Base-by-base conservation (phyloP, 31 red algal species). In the Pterothamnion heteromorphum region DNA sequence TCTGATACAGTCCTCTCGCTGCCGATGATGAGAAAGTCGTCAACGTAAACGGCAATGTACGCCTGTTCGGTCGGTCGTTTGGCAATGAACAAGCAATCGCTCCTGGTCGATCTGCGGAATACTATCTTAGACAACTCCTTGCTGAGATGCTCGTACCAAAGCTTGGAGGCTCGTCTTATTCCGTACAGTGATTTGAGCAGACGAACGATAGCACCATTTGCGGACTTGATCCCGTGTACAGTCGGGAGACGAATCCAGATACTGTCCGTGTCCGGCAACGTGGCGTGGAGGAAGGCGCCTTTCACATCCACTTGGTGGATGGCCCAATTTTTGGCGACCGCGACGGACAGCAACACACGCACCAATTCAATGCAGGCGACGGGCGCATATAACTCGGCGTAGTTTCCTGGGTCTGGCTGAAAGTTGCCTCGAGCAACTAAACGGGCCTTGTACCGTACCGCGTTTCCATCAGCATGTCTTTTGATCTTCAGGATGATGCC, bases 81-180 rank as follows among this genome's bases (percentile, higher is more conserved):
- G 1, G 21, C 36, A 5, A 84, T 84, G 33, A 84, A 36, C 2
- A 84, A 33, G 9, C 35, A 84, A 39, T 39, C 80, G 33, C 9
- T 39, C 2, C 2, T 2, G 2, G 21, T 1, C 33, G 80, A 84
- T 22, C 33, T 1, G 3, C 80, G 18, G 26, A 93, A 39, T 2
- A 57, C 92, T 43, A 89, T 72, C 21, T 58, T 86, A 4, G 35
- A 35, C 3, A 93, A 23, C 3, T 58, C 72, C 0, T 14, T 21
- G 5, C 43, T 71, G 4, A 94, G 80, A 2, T 91, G 57, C 33
- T 44, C 30, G 74, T 90, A 94, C 93, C 93, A 91, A 0, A 94
- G 88, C 27, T 84, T 94, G n/a, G 93, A 76, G 9, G 93, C 93
- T 72, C 91, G 51, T 36, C 80, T 36, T 26, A 0, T 30, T 0